Base-by-base conservation (phyloP, 139 green algal genomes). In the Astrephomene gubernaculifera region DNA sequence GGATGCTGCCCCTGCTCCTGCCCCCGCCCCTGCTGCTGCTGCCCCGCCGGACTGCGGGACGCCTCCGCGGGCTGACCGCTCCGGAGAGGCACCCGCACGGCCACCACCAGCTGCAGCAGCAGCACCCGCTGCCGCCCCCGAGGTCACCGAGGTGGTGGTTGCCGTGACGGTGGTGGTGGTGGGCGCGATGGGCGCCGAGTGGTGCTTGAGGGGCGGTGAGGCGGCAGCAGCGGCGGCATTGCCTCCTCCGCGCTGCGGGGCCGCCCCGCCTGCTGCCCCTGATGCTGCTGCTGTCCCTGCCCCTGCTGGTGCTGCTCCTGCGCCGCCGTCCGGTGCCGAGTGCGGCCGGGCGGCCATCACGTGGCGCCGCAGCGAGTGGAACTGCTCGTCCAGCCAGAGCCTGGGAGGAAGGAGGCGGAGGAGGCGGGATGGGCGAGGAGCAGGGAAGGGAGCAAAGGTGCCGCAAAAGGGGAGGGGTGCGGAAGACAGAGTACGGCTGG, bases 301-400 rank as follows among this genome's bases (percentile, higher is more conserved):
- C n/a, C n/a, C n/a, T n/a, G n/a, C n/a, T n/a, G n/a, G n/a, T n/a
- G n/a, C n/a, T n/a, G 43, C 71, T 38, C 38, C 44, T n/a, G n/a
- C 25, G 45, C 4, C 14, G 67, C 29, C 25, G 52, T 44, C 29
- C 3, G 60, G 44, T 6, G 38, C 70, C 69, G 54, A 74, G 57
- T 43, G 54, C 43, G 38, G 53, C 25, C 67, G 44, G 68, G 72
- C 0, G 52, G 43, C 38, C 36, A 64, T 22, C 70, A 87, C 65
- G 41, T 79, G 64, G 36, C 39, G 38, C 39, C 63, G 69, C 38
- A 87, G 81, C 70, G 41, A 24, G 1, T 44, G 19, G 45, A 87
- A 54, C 81, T 87, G 82, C 53, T 80, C 71, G 14, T 87, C 82
- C 31, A 87, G 41, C 82, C 82, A 87, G 27, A 74, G 41, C 25